These are phyloP conservation scores for Mycena alexandri DNA, from an alignment of 768 basidiomycete species.

Conservation along the genomic window DNA sequence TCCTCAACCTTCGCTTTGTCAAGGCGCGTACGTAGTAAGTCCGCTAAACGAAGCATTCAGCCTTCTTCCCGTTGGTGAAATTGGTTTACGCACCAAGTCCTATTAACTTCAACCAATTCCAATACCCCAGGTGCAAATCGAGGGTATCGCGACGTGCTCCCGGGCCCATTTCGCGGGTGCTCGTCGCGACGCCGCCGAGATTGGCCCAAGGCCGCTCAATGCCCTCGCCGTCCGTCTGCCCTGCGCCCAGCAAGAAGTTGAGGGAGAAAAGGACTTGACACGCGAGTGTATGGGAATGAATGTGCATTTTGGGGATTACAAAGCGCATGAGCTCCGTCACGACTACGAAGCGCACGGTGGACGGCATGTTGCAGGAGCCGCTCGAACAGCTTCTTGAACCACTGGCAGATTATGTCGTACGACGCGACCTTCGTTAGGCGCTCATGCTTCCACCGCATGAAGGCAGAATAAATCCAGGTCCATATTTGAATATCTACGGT, in stretches of 20 bases:
- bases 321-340: conserved; percentile 13
- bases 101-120: too few relatives aligned
- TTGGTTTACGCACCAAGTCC: too few relatives aligned
- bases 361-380: conserved; percentile 22
- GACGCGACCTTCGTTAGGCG: conserved; percentile 7
- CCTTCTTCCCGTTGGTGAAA: too few relatives aligned
- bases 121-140: too few relatives aligned
- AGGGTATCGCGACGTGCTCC: too few relatives aligned
- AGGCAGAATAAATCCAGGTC: conserved; percentile 14
- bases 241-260: not conserved
- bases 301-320: conserved; percentile 49
- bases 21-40: too few relatives aligned
- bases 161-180: too few relatives aligned
- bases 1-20: too few relatives aligned
- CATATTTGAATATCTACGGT: conserved; percentile 36
- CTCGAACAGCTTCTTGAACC: conserved; percentile 35
- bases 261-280: conserved; percentile 40
- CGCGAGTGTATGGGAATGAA: conserved; percentile 40
- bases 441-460: not conserved
- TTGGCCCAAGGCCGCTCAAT: not conserved
- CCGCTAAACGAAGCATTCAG: too few relatives aligned
- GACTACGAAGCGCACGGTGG: not conserved
- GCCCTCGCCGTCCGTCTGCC: not conserved
- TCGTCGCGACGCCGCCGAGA: too few relatives aligned
- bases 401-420: conserved; percentile 47